These are phyloP conservation scores for Plasmodium ovale DNA, from an alignment of 169 alveolate genomes.

Conservation along the genomic window DNA sequence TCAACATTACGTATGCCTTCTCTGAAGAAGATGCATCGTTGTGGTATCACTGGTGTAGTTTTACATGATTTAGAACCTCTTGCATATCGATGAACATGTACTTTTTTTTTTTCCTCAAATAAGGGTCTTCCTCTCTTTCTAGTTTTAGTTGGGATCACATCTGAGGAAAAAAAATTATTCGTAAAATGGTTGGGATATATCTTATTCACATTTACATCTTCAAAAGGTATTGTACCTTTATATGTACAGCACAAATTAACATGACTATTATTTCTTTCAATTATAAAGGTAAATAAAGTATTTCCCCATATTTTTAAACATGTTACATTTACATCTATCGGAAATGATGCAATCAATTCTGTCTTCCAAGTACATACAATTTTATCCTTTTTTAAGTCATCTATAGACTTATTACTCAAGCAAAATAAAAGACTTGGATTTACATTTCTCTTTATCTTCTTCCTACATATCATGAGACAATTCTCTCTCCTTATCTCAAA, in stretches of 20 bases:
- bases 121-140: background rate
- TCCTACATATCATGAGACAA: slow-evolving; percentile 44
- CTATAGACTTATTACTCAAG: slow-evolving; percentile 18
- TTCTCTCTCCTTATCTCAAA: slow-evolving; percentile 24
- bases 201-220: slow-evolving; percentile 10
- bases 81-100: background rate
- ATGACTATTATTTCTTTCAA: slow-evolving; percentile 21
- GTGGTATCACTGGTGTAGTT: background rate
- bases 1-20: slow-evolving; percentile 35
- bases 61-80: background rate
- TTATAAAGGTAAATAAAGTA: slow-evolving; percentile 34
- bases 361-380: slow-evolving; percentile 8
- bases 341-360: slow-evolving; percentile 38
- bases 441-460: slow-evolving; percentile 28
- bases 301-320: slow-evolving; percentile 10
- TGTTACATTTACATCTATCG: slow-evolving; percentile 14
- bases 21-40: background rate
- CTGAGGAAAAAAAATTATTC: background rate
- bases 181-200: background rate
- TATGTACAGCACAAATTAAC: slow-evolving; percentile 23
- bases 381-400: slow-evolving; percentile 28
- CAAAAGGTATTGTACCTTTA: slow-evolving; percentile 6
- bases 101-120: background rate
- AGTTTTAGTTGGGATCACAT: background rate
- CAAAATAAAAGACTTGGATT: background rate